Evolutionary conservation across 2,329 filamentous ascomycete genomes (phyloP), one percentile per base, ranked within the genome.

Genomic region (Zymoseptoria tritici): DNA sequence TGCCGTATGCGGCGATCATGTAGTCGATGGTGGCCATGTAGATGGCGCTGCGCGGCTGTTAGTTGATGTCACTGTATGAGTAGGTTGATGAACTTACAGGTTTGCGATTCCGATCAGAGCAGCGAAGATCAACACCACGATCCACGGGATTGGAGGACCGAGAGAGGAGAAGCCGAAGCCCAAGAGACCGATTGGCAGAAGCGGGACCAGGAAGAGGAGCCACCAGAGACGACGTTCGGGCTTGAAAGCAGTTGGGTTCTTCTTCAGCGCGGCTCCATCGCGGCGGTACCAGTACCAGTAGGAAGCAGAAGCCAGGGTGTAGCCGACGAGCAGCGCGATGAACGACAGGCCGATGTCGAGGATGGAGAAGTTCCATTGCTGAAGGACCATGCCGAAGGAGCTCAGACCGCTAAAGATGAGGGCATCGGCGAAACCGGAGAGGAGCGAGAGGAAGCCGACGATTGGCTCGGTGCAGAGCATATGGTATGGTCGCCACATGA

Each of bases 361-460:
- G 7, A 80, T 78, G 21, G 74, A 74, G 65, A 90, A 90, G 52
- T 75, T 68, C 85, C 86, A 91, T 16, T 77, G 73, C 11, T 52
- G 53, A 67, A 89, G 88, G 2, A 91, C 87, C 1, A 89, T 78
- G 0, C 77, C 74, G 66, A 89, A 91, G 0, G 84, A 87, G 71
- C 90, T 85, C 57, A 90, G 84, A 71, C 88, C 89, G 79, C 88
- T 89, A 77, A 90, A 91, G 74, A 90, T 90, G 3, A 91, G 81
- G 2, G 86, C 86, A 60, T 90, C 88, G 9, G 82, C 85, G 77
- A 90, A 90, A 31, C 87, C 87, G 2, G 83, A 86, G 4, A 90
- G 83, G 0, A 90, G 79, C 1, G 87, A 90, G 4, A 90, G 77
- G 46, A 81, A 83, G 16, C 88, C 76, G 9, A 90, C 88, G 59